Evolutionary conservation across 768 basidiomycete genomes (phyloP).

Genomic region (Termitomyces titanicus): DNA sequence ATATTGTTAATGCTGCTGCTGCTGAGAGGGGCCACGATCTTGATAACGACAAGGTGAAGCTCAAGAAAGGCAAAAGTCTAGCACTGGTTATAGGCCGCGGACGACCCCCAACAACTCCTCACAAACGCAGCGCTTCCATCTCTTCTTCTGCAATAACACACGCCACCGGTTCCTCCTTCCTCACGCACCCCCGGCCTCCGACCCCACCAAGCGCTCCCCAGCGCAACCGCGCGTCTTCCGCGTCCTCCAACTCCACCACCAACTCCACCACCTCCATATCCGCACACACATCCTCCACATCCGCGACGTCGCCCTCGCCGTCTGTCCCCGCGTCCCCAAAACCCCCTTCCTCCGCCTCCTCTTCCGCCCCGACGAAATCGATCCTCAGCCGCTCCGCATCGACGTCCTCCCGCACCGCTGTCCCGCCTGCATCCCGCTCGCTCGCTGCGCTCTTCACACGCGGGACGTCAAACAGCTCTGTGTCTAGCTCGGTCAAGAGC

Average conservation of each 20-base stretch:
- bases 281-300: conserved; percentile 8
- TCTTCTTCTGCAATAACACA: conserved; percentile 11
- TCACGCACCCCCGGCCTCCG: neutral
- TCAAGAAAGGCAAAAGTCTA: conserved; percentile 10
- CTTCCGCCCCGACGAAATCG: conserved; percentile 41
- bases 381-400: conserved; percentile 56
- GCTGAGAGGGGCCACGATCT: neutral
- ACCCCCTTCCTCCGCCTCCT: conserved; percentile 7
- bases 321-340: conserved; percentile 18
- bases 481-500: conserved; percentile 39
- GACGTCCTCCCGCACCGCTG: conserved; percentile 27
- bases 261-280: conserved; percentile 7
- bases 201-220: neutral
- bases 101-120: conserved; percentile 7
- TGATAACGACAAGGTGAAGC: neutral
- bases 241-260: conserved; percentile 13
- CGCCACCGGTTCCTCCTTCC: conserved; percentile 8
- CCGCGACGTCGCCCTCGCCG: conserved; percentile 16
- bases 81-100: conserved; percentile 10
- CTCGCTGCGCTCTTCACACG: conserved; percentile 9
- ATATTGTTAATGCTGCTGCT: conserved; percentile 12
- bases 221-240: conserved; percentile 13
- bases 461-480: conserved; percentile 2
- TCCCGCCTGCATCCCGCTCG: conserved; percentile 2
- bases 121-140: conserved; percentile 17